Evolutionary conservation across 139 green algal genomes (phyloP).

Genomic region (Chlamydomonas sp.): DNA sequence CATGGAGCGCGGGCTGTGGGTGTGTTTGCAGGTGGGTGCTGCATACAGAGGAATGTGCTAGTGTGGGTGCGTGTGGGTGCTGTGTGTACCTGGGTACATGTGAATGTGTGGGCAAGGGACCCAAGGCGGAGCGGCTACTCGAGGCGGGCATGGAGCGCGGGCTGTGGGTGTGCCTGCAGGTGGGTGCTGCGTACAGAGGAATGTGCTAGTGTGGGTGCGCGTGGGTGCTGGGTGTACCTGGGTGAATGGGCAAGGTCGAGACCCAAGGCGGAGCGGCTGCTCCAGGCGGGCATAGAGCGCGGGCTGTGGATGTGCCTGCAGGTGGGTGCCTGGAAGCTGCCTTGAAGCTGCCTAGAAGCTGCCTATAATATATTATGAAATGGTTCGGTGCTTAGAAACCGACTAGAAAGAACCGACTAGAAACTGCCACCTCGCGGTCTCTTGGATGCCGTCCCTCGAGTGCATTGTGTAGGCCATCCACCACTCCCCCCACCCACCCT

Average conservation of each 20-base stretch:
- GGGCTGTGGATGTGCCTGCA: conserved; percentile 62
- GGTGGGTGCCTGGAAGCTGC: too few species aligned
- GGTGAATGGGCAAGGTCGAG: conserved; percentile 49
- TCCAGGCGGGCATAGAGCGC: conserved; percentile 47
- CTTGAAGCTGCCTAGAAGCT: too few species aligned
- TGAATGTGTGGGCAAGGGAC: conserved; percentile 55
- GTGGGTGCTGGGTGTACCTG: background rate
- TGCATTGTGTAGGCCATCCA: conserved; percentile 10
- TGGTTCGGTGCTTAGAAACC: too few species aligned
- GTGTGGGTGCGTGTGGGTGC: too few species aligned
- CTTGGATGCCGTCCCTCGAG: conserved; percentile 42
- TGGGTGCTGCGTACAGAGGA: too few species aligned
- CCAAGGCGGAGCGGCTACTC: conserved; percentile 71
- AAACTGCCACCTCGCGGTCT: conserved; percentile 14
- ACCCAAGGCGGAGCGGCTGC: conserved; percentile 68
- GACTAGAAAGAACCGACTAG: too few species aligned
- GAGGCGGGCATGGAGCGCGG: conserved; percentile 45
- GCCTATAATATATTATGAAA: too few species aligned
- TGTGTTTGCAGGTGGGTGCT: conserved; percentile 40
- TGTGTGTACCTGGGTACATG: background rate
- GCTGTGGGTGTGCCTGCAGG: conserved; percentile 58
- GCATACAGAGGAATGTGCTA: too few species aligned
- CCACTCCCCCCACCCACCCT: conserved; percentile 37
- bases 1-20: conserved; percentile 60
- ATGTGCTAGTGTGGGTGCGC: too few species aligned